Evolutionary conservation across 305 asterid species (phyloP), one percentile per base, ranked within the genome.

Genomic region (Nicotiana rustica): DNA sequence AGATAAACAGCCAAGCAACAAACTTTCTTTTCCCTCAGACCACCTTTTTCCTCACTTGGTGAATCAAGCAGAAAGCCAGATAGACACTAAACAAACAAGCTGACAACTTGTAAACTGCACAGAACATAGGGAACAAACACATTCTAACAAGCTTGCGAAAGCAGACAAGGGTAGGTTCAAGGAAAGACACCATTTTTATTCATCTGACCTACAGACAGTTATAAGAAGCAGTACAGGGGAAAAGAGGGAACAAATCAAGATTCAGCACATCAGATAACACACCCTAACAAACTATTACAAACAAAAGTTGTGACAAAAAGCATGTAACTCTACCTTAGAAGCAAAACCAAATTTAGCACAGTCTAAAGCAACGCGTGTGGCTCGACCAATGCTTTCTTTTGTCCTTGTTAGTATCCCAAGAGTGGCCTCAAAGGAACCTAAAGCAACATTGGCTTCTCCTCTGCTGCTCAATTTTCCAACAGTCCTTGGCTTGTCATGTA

Each of bases 311-410:
- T 56, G 13, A 56, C 17, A 4, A 33, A 31, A 67, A 78, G 52
- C 71, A 47, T 13, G 77, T 62, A 89, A 70, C 71, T 73, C 79
- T 91, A 95, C 99, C 98, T 92, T 91, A 80, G 93, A 85, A 81
- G 98, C 97, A 86, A 90, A 90, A 67, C 99, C 97, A 83, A 83
- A 82, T 83, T 95, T 93, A 59, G 97, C 97, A 89, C 95, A 93
- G 85, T 93, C 99, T 67, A 95, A 93, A 60, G 99, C 99, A 84
- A 90, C 77, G 82, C 93, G 93, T 21, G 99, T 95, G n/a, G 99
- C 98, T 68, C 95, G 90, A 67, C 91, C 93, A 67, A 95, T 95
- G 90, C 91, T 92, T 86, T 95, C 98, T 85, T 92, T 95, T 62
- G 97, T 92, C 92, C 99, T 89, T 4, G 97, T 92, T 85, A 95